These are phyloP conservation scores for Eucalyptus guilfoylei DNA, from an alignment of 345 rosid genomes.

Conservation along the genomic window DNA sequence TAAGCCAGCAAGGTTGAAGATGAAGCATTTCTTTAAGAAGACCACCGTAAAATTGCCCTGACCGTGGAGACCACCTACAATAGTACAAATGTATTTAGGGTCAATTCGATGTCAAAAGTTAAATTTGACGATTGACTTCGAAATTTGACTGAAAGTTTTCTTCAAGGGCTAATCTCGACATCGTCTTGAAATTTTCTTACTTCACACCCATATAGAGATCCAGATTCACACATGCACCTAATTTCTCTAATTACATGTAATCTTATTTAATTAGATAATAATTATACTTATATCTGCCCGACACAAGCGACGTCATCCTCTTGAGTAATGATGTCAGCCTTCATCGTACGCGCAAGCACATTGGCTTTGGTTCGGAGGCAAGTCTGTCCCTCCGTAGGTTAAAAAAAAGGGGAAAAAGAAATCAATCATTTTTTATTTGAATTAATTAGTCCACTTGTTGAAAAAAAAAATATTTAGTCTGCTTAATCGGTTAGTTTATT, in stretches of 20 bases:
- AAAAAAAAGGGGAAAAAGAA: no score
- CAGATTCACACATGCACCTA: neutral
- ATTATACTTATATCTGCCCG: neutral
- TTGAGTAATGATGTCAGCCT: no score
- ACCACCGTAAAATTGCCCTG: neutral
- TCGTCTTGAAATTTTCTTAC: no score
- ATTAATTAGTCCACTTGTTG: neutral
- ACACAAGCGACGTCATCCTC: neutral
- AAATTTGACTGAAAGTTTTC: no score
- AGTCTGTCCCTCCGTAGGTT: neutral
- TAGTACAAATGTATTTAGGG: neutral
- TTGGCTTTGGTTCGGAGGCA: neutral
- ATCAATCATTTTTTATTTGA: neutral
- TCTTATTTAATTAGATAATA: no score
- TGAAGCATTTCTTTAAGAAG: neutral
- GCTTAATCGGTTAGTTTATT: neutral
- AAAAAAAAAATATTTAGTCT: no score
- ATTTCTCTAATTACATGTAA: neutral
- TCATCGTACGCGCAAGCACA: neutral
- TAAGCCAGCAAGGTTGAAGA: neutral
- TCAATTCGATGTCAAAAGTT: no score
- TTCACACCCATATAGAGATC: no score
- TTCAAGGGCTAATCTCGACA: no score
- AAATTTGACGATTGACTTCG: no score
- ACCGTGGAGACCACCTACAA: neutral